Percentiles rank a stretch among this genome's conserved stretches.
These are phyloP conservation scores for Leccinum pellstonianum DNA, from an alignment of 768 basidiomycete genomes.

Conservation along the genomic window DNA sequence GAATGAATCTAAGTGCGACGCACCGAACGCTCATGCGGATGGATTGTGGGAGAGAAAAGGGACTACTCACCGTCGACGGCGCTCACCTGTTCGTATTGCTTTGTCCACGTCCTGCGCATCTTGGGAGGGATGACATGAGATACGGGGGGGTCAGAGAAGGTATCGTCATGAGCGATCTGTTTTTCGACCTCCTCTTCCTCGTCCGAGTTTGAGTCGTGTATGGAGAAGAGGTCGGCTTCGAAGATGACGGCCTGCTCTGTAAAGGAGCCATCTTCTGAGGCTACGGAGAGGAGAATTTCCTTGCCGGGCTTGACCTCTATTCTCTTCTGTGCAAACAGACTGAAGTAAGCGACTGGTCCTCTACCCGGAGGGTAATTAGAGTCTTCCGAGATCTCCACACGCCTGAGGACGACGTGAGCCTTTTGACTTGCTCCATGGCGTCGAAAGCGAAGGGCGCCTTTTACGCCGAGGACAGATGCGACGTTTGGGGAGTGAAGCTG, in stretches of 20 bases:
- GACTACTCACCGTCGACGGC: constrained; percentile 37
- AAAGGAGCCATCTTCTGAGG: constrained; percentile 49
- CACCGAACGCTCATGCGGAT: constrained; percentile 29
- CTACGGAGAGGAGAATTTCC: constrained; percentile 63
- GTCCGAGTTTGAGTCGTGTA: constrained; percentile 32
- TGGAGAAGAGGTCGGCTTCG: constrained; percentile 45
- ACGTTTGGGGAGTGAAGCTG: constrained; percentile 35
- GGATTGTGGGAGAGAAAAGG: neutral
- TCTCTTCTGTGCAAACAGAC: constrained; percentile 65
- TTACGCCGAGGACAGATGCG: constrained; percentile 59
- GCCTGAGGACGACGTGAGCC: constrained; percentile 65
- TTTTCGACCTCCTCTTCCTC: constrained; percentile 43
- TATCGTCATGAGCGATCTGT: constrained; percentile 42
- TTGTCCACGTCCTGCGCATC: constrained; percentile 62
- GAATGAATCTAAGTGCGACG: constrained; percentile 30
- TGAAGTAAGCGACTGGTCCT: constrained; percentile 50
- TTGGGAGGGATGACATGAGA: constrained; percentile 55
- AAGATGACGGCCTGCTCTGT: constrained; percentile 59
- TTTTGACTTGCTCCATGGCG: constrained; percentile 66
- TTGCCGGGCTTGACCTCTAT: constrained; percentile 71
- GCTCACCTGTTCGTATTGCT: constrained; percentile 45
- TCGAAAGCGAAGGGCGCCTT: constrained; percentile 60
- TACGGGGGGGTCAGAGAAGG: constrained; percentile 32
- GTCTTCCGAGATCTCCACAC: constrained; percentile 51
- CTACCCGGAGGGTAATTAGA: constrained; percentile 42